Evolutionary conservation across 371 early-diverging fungal species (phyloP), one percentile per base, ranked within the genome.

Genomic region (Mucor piriformis): DNA sequence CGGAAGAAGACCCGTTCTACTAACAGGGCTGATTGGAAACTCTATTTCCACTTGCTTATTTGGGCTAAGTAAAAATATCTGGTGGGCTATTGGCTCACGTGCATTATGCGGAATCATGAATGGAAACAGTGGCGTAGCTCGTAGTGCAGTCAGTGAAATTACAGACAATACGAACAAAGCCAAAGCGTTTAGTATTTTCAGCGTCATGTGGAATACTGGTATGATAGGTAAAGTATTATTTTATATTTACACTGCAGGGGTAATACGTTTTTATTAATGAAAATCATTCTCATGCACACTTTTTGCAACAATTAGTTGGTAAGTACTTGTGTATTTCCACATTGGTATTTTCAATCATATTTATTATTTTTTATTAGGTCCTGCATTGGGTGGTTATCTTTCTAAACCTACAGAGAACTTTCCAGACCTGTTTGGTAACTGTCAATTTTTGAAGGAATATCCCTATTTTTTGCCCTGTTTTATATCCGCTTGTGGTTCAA

Each of bases 391-490:
- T 29, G 95, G 95, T 3, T 79, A 88, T 40, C 83, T 96, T 6
- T 72, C 88, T 3, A 81, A 91, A 29, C 95, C 97, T 2, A 90
- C 72, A 0, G 74, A 81, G 8, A 79, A 84, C 25, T 91, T 84
- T 42, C 94, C 95, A 0, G 49, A 47, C 3, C 40, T 88, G 3
- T 94, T 95, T 77, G 90, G 90, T 7, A 48, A 77, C 29, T 77
- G 70, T 56, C 53, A 57, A 16, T 79, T 95, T 48, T 83, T 95
- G 32, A 76, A 67, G 20, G 67, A 70, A 1, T 92, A 86, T 57
- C 95, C 95, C 1, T 95, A 95, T 70, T 84, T 92, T 50, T 83
- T 96, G 11, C 97, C 97, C 0, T 96, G 95, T 59, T 67, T 90
- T 33, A 77, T 92, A 5, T 84, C 91, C 11, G 78, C 92, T 3